phyloP scores from a whole-genome alignment of 225 moss, liverwort and hornwort genomes.

The Climacium dendroides region DNA sequence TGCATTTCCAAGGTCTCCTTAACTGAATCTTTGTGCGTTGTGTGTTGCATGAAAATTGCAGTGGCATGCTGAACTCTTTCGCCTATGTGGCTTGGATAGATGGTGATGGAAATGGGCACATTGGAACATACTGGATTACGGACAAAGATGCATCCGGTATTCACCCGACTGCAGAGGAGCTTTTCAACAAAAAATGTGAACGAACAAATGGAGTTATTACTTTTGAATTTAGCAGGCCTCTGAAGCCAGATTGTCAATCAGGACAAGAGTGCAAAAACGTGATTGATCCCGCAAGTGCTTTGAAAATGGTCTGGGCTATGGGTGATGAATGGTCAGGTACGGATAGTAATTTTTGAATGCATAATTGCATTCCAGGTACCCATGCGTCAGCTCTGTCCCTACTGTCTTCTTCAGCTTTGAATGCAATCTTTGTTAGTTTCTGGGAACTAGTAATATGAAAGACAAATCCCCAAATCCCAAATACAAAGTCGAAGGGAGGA shows the following conservation, averaged over 20 bases:
- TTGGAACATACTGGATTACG: conserved; percentile 92
- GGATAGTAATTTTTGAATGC: neutral
- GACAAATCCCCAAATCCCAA: neutral
- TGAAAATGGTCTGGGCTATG: conserved; percentile 98
- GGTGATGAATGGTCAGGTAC: conserved; percentile 81
- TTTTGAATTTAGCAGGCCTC: conserved; percentile 87
- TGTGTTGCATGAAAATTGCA: conserved; percentile 10
- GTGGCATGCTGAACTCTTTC: conserved; percentile 98
- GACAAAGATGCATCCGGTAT: conserved; percentile 83
- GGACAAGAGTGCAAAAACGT: conserved; percentile 90
- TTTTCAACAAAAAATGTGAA: conserved; percentile 74
- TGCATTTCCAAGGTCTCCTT: neutral
- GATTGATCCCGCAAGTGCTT: conserved; percentile 59
- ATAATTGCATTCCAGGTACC: neutral
- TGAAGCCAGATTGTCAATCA: conserved; percentile 71
- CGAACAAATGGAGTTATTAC: conserved; percentile 66
- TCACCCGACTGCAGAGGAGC: conserved; percentile 69
- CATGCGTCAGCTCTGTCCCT: neutral
- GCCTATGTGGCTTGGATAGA: conserved; percentile 98
- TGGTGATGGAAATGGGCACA: conserved; percentile 49
- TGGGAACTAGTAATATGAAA: neutral
- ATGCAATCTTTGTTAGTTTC: neutral
- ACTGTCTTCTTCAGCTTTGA: neutral
- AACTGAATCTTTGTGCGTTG: neutral
- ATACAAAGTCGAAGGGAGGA: neutral